phyloP scores from a whole-genome alignment of 441 rosid species.

The Eruca vesicaria region DNA sequence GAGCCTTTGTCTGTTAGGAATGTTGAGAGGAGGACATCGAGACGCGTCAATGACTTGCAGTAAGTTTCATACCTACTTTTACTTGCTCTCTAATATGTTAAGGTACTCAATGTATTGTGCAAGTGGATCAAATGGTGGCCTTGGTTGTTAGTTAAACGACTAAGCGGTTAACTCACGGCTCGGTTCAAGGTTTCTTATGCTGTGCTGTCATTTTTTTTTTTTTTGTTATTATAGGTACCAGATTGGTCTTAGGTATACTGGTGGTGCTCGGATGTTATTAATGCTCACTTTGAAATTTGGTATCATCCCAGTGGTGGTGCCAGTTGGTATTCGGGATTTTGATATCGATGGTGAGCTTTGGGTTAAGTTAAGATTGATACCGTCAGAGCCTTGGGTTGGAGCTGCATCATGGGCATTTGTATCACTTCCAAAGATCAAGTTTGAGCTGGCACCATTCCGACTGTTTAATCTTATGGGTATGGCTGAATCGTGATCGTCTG shows the following conservation, averaged over 20 bases:
- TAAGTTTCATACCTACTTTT: slow-evolving; percentile 42
- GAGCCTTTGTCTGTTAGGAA: slow-evolving; percentile 94
- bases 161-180: background rate
- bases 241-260: slow-evolving; percentile 92
- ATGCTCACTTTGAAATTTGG: slow-evolving; percentile 84
- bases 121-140: background rate
- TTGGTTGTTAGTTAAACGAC: background rate
- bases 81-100: background rate
- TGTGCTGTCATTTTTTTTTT: too few species aligned
- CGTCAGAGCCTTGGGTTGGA: slow-evolving; percentile 90
- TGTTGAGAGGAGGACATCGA: slow-evolving; percentile 93
- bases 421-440: slow-evolving; percentile 92
- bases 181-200: background rate
- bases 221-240: slow-evolving; percentile 62
- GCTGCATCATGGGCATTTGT: slow-evolving; percentile 96
- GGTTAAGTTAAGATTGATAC: slow-evolving; percentile 92
- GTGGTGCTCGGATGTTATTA: slow-evolving; percentile 89
- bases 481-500: slow-evolving; percentile 20
- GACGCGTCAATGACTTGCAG: slow-evolving; percentile 92
- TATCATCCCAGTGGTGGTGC: slow-evolving; percentile 74
- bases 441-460: slow-evolving; percentile 88
- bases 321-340: slow-evolving; percentile 89
- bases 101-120: background rate
- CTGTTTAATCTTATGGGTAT: slow-evolving; percentile 94
- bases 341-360: slow-evolving; percentile 98